Evolutionary conservation across 2,329 filamentous ascomycete species (phyloP).

Genomic region (Trichoderma guizhouense): DNA sequence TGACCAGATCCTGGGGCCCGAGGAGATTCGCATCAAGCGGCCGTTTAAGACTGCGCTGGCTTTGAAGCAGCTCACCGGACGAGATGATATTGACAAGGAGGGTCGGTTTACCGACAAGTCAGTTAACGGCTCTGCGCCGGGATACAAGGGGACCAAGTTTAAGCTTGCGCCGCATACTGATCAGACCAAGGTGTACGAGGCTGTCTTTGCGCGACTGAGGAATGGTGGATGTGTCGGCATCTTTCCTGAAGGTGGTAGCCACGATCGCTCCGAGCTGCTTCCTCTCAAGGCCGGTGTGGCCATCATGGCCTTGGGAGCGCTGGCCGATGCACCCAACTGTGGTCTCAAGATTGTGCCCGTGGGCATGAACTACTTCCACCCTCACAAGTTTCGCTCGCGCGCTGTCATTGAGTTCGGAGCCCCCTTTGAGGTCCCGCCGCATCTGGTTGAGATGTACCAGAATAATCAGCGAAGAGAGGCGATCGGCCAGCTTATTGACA

Average conservation of each 20-base stretch:
- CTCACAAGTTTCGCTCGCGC: conserved; percentile 95
- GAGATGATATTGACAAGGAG: conserved; percentile 66
- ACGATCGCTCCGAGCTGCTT: conserved; percentile 86
- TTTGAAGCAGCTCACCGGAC: conserved; percentile 76
- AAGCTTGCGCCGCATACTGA: conserved; percentile 91
- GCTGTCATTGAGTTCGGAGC: conserved; percentile 94
- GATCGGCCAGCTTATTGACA: conserved; percentile 79
- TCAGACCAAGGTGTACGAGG: conserved; percentile 89
- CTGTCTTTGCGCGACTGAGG: conserved; percentile 80
- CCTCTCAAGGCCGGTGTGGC: conserved; percentile 95
- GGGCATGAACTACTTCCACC: conserved; percentile 99
- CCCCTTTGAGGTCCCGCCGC: conserved; percentile 77
- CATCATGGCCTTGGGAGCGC: conserved; percentile 91
- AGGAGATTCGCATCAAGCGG: conserved; percentile 83
- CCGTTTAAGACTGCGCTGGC: conserved; percentile 76
- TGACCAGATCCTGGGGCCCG: conserved; percentile 71
- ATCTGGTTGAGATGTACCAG: conserved; percentile 82
- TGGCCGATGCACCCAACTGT: conserved; percentile 81
- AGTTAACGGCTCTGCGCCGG: conserved; percentile 52
- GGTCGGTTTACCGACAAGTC: conserved; percentile 59
- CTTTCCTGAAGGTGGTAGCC: conserved; percentile 94
- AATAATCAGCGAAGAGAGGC: conserved; percentile 80
- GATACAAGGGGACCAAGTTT: conserved; percentile 75
- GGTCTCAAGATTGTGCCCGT: conserved; percentile 93
- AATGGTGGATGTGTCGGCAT: conserved; percentile 89